Conservation (phyloP, 768 basidiomycete genomes). For the Trametes coccinea region DNA sequence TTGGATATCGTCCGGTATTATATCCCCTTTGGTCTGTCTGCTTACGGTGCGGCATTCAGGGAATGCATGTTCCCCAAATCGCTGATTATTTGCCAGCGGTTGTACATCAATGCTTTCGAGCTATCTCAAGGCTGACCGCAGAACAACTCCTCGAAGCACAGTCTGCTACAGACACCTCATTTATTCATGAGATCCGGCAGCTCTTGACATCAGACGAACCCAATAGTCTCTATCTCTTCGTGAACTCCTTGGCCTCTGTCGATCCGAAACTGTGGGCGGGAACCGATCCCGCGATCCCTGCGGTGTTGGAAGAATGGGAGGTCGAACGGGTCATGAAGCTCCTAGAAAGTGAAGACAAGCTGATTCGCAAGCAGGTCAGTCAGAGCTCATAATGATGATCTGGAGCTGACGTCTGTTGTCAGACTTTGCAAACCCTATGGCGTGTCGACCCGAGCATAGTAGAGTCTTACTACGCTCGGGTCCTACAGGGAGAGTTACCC, state of each 20-base stretch:
- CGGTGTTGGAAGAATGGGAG: slow-evolving; percentile 68
- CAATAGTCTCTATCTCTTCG: slow-evolving; percentile 66
- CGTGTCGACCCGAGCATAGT: slow-evolving; percentile 61
- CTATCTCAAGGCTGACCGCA: slow-evolving; percentile 2
- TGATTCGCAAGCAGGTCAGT: slow-evolving; percentile 60
- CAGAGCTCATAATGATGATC: neutral
- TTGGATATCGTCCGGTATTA: slow-evolving; percentile 21
- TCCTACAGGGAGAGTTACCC: slow-evolving; percentile 40
- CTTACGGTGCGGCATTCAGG: slow-evolving; percentile 13
- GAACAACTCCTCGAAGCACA: slow-evolving; percentile 19
- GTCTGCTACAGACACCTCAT: slow-evolving; percentile 8
- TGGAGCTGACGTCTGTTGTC: neutral
- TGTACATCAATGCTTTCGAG: slow-evolving; percentile 27
- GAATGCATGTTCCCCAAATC: neutral
- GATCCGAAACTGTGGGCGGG: slow-evolving; percentile 71
- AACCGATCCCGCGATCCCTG: slow-evolving; percentile 46
- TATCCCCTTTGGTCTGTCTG: neutral
- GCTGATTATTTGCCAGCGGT: slow-evolving; percentile 15
- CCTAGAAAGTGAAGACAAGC: slow-evolving; percentile 57
- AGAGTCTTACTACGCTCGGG: slow-evolving; percentile 51
- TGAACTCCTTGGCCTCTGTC: slow-evolving; percentile 61
- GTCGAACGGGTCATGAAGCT: slow-evolving; percentile 72
- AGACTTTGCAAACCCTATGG: slow-evolving; percentile 64
- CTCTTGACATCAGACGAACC: slow-evolving; percentile 57
- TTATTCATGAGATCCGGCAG: slow-evolving; percentile 51